These are phyloP conservation scores for Pneumocystis canis DNA, from an alignment of 1,139 yeast species.

Conservation along the genomic window DNA sequence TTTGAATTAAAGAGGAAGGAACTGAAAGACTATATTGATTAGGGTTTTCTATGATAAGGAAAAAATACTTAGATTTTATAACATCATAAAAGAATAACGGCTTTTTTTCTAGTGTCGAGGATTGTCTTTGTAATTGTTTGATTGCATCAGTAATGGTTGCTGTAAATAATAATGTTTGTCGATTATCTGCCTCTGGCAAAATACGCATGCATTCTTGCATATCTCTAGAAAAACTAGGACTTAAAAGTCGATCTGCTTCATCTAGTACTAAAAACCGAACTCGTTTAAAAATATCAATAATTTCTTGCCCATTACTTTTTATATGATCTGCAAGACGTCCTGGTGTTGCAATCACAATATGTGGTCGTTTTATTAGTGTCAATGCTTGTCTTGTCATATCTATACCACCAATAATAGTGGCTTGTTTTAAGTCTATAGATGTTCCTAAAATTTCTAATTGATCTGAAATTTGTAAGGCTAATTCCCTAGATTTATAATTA, in stretches of 20 bases:
- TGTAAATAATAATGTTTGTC: slow-evolving; percentile 84
- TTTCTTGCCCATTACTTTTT: slow-evolving; percentile 75
- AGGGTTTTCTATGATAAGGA: slow-evolving; percentile 22
- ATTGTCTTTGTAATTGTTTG: slow-evolving; percentile 57
- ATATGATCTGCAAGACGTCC: slow-evolving; percentile 93
- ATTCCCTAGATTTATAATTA: slow-evolving; percentile 38
- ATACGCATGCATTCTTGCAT: slow-evolving; percentile 51
- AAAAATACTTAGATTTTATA: slow-evolving; percentile 7
- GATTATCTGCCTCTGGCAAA: slow-evolving; percentile 51
- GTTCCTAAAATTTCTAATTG: slow-evolving; percentile 91
- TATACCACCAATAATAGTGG: slow-evolving; percentile 86
- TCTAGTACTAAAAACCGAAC: slow-evolving; percentile 74
- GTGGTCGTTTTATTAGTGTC: slow-evolving; percentile 70
- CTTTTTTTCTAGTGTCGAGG: slow-evolving; percentile 44
- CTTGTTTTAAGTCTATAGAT: slow-evolving; percentile 63
- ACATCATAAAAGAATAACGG: slow-evolving; percentile 70
- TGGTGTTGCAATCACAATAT: slow-evolving; percentile 92
- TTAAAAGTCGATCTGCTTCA: slow-evolving; percentile 87
- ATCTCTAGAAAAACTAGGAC: slow-evolving; percentile 71
- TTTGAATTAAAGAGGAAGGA: slow-evolving; percentile 54
- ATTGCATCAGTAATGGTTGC: slow-evolving; percentile 95
- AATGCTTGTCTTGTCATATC: slow-evolving; percentile 79
- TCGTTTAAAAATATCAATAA: slow-evolving; percentile 53
- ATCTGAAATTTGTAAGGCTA: slow-evolving; percentile 92
- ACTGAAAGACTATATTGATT: slow-evolving; percentile 49